Base-by-base conservation (phyloP, 305 asterid species). In the Solanum hybrid region DNA sequence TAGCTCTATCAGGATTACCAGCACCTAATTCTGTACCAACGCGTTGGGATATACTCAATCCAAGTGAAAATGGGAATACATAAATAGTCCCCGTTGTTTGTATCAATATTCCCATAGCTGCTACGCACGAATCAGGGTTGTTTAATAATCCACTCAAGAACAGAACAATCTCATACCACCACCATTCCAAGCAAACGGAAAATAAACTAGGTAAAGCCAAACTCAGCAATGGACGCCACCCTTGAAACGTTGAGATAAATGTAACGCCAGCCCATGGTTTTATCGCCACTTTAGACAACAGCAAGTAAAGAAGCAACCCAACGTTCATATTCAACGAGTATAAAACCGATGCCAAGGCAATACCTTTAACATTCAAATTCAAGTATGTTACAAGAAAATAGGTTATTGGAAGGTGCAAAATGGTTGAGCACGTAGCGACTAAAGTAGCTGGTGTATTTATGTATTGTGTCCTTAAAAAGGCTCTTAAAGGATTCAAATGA, bases 141-240 rank as follows among this genome's bases (percentile, higher is more conserved):
- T 37, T 24, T 9, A 95, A 81, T 73, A 96, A 35, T 3, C 99
- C 99, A 87, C 98, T 93, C 6, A 96, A 91, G 77, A 96, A 95
- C 1, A 96, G 94, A 12, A 96, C 91, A 35, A 96, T 95, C 86
- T 96, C 99, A 75, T 96, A 96, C 96, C 96, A 96, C 99, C 99
- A 96, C 99, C 99, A 96, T 88, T 96, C 99, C n/a, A 96, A 90
- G 51, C 99, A 96, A 7, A 94, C 96, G 31, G 96, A 95, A 31
- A 93, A 92, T 2, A 91, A 91, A 85, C 99, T 95, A 1, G 99
- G 99, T 11, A 96, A 7, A 0, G 98, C 98, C 22, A 96, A 90
- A 85, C 95, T 89, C 16, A 96, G 82, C 79, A 96, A 73, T 3
- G 99, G 99, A 85, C 88, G 40, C 99, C 99, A 96, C 7, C 97